A percentile compares a stretch with the other conserved stretches of the same genome.
Conservation (phyloP, 768 basidiomycete species). For the Kwoniella pini region DNA sequence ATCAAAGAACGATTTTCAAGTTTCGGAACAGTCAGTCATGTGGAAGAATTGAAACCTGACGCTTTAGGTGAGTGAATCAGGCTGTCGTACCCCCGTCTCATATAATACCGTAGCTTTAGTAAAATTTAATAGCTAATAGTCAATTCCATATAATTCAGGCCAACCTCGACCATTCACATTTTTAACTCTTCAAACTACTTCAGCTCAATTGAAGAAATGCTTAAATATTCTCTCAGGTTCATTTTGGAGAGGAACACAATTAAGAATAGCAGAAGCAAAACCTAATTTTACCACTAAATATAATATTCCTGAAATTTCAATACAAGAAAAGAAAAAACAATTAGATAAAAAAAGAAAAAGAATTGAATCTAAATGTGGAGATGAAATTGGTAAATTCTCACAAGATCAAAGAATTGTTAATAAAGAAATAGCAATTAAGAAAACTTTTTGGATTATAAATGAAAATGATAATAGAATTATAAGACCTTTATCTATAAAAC, state of each 20-base stretch:
- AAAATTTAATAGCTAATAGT: too few species aligned
- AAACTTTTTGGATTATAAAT: constrained; percentile 21
- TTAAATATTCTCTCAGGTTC: constrained; percentile 51
- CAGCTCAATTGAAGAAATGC: constrained; percentile 43
- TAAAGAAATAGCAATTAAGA: constrained; percentile 17
- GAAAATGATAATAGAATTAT: constrained; percentile 4
- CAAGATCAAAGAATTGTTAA: constrained; percentile 47
- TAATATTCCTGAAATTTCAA: constrained; percentile 7
- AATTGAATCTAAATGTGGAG: constrained; percentile 21
- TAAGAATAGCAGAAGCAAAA: constrained; percentile 50
- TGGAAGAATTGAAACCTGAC: constrained; percentile 34
- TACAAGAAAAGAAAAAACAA: constrained; percentile 7
- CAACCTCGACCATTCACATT: constrained; percentile 45
- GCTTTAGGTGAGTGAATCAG: constrained; percentile 32
- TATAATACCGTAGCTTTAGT: too few species aligned
- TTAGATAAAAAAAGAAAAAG: constrained; percentile 37
- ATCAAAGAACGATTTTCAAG: constrained; percentile 44
- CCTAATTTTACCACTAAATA: constrained; percentile 22
- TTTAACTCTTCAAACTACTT: constrained; percentile 41
- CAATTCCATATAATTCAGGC: too few species aligned
- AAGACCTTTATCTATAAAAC: constrained; percentile 48
- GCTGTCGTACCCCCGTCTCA: too few species aligned
- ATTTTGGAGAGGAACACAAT: constrained; percentile 49
- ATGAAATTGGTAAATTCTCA: constrained; percentile 42
- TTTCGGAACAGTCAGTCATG: constrained; percentile 39